A percentile compares a stretch with the other conserved stretches of the same genome.
Conservation (phyloP, 805 yeast genomes). For the Kuraishia cidri region DNA sequence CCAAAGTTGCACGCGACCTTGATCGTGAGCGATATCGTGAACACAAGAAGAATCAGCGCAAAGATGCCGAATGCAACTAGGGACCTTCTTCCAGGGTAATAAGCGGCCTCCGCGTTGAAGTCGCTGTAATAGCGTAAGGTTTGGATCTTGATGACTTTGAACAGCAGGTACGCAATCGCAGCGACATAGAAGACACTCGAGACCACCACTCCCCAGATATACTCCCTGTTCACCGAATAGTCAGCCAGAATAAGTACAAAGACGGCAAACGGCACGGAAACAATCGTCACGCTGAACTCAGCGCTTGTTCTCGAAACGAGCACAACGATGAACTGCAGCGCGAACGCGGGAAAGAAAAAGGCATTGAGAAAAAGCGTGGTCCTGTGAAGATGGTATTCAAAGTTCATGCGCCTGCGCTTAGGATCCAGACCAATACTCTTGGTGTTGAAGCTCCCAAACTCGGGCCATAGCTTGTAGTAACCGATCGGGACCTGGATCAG, state of each 20-base stretch:
- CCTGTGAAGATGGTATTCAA: slow-evolving; percentile 28
- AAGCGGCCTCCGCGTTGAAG: slow-evolving; percentile 18
- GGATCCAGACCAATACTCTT: slow-evolving; percentile 28
- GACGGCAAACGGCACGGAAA: slow-evolving; percentile 25
- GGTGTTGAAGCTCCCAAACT: slow-evolving; percentile 25
- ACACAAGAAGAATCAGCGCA: slow-evolving; percentile 20
- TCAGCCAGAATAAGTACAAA: slow-evolving; percentile 26
- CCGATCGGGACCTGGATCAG: slow-evolving; percentile 20
- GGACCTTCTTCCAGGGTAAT: slow-evolving; percentile 31
- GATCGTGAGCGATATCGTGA: slow-evolving; percentile 13
- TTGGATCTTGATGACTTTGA: slow-evolving; percentile 25
- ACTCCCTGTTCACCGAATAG: slow-evolving; percentile 25
- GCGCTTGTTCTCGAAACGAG: slow-evolving; percentile 23
- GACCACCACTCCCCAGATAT: slow-evolving; percentile 9
- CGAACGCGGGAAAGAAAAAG: slow-evolving; percentile 35
- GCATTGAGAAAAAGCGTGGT: slow-evolving; percentile 17
- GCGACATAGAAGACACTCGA: slow-evolving; percentile 18
- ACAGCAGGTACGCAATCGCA: slow-evolving; percentile 29
- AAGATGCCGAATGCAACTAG: slow-evolving; percentile 29
- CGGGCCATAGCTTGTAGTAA: slow-evolving; percentile 14
- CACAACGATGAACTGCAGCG: slow-evolving; percentile 32
- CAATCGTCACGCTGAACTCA: slow-evolving; percentile 34
- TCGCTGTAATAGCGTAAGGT: neutral
- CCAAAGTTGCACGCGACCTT: slow-evolving; percentile 3
- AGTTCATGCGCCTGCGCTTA: slow-evolving; percentile 20